Evolutionary conservation across 768 basidiomycete species (phyloP), one percentile per base, ranked within the genome.

Genomic region (Mycena maculata): DNA sequence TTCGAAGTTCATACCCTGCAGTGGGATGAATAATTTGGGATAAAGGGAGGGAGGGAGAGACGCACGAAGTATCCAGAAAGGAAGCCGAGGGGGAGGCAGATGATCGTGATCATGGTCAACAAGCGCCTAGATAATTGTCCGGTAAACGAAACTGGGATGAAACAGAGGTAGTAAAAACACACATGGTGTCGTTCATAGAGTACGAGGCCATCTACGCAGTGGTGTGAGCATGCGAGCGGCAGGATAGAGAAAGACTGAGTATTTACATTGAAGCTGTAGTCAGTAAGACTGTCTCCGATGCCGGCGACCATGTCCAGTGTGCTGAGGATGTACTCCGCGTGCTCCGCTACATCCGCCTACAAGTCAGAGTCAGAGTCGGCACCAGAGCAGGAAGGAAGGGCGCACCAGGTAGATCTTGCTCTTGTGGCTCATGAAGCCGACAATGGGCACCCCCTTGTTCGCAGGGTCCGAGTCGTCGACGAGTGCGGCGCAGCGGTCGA

Each of bases 31-130:
- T 47, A 12, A 48, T 53, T 42, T 20, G 13, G 39, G 2, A 2
- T 47, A 27, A 20, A 23, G 42, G 28, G 27, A 23, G 27, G 30
- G 25, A 48, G 13, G 15, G 25, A 64, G 25, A 22, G 13, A 83
- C 88, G 65, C 71, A 89, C 91, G 71, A 92, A 92, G 79, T 92
- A 92, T 60, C 91, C 91, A 9, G 91, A 91, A 44, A 91, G 80
- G 44, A 92, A 80, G 9, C 91, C 91, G 56, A 92, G 76, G 2
- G 91, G 91, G 11, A 92, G 76, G 79, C 88, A 92, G 70, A 90
- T 87, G 69, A 92, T 88, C 0, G 90, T 92, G 7, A 85, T 87
- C 30, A 90, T 73, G 1, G 90, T 92, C 38, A 92, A 78, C 50
- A 88, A 84, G 54, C 85, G 88, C 88, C 88, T 90, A 62, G 27